Conservation (phyloP, 768 basidiomycete species). For the Amanita rimosa region DNA sequence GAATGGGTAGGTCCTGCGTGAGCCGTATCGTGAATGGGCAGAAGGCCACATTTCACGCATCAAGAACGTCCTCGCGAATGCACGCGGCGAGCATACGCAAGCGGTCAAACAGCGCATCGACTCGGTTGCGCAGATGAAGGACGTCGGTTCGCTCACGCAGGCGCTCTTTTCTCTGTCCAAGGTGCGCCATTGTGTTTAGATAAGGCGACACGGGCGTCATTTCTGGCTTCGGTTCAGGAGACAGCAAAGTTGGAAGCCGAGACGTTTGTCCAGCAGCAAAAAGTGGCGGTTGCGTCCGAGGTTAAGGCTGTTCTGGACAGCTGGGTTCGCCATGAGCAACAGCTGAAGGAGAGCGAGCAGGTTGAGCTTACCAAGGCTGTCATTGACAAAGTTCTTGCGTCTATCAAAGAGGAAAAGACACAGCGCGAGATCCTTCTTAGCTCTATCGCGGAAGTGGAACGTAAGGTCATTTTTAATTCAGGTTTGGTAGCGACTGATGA, state of each 20-base stretch:
- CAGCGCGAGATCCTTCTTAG: slow-evolving; percentile 73
- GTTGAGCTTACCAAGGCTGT: slow-evolving; percentile 80
- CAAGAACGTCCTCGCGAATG: slow-evolving; percentile 66
- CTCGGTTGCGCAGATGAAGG: slow-evolving; percentile 89
- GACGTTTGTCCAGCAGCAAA: slow-evolving; percentile 85
- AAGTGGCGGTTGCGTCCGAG: slow-evolving; percentile 76
- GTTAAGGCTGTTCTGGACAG: slow-evolving; percentile 92
- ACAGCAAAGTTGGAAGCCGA: slow-evolving; percentile 86
- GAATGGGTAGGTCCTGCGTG: slow-evolving; percentile 48
- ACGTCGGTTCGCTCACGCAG: slow-evolving; percentile 86
- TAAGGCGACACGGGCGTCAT: too few relatives aligned
- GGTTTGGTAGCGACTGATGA: neutral
- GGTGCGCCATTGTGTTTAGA: slow-evolving; percentile 28
- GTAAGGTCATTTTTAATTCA: slow-evolving; percentile 42
- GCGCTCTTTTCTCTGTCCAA: slow-evolving; percentile 88
- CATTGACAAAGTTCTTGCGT: slow-evolving; percentile 78
- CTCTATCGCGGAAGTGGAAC: slow-evolving; percentile 85
- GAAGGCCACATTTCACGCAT: slow-evolving; percentile 79
- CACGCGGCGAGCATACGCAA: slow-evolving; percentile 83
- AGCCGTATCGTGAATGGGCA: slow-evolving; percentile 91
- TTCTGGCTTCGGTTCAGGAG: slow-evolving; percentile 38
- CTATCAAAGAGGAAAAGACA: slow-evolving; percentile 77
- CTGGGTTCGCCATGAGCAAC: slow-evolving; percentile 97
- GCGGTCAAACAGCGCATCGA: slow-evolving; percentile 90
- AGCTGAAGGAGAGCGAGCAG: slow-evolving; percentile 95